phyloP scores from a whole-genome alignment of 805 yeast genomes.

The Suhomyces tanzawaensis region DNA sequence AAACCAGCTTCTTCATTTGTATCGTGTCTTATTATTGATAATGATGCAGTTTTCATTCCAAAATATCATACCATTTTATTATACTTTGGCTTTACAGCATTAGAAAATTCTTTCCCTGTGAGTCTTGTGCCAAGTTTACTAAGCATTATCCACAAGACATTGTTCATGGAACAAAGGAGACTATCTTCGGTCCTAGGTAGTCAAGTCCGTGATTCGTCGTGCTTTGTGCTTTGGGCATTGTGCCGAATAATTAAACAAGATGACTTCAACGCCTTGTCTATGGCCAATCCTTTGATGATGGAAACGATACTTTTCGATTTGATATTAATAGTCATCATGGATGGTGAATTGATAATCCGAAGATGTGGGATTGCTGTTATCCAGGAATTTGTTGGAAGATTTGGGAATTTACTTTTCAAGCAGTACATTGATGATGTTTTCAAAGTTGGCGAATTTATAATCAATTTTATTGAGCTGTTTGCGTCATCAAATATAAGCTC shows the following conservation, averaged over 20 bases:
- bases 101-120: constrained; percentile 26
- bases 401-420: constrained; percentile 44
- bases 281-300: constrained; percentile 14
- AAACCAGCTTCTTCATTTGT: constrained; percentile 4
- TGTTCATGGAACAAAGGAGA: constrained; percentile 58
- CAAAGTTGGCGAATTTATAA: constrained; percentile 33
- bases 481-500: constrained; percentile 40
- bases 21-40: constrained; percentile 14
- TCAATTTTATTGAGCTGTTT: constrained; percentile 57
- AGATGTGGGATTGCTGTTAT: constrained; percentile 84
- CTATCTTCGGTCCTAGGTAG: constrained; percentile 55
- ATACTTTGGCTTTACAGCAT: constrained; percentile 45
- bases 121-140: constrained; percentile 22
- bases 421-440: constrained; percentile 7
- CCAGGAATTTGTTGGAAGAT: constrained; percentile 83
- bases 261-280: constrained; percentile 2
- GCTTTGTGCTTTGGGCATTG: constrained; percentile 82
- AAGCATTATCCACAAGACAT: constrained; percentile 41
- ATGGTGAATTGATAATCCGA: constrained; percentile 69
- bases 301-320: constrained; percentile 33
- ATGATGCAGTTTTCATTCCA: constrained; percentile 36
- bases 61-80: constrained; percentile 59
- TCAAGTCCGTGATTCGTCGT: constrained; percentile 79
- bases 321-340: constrained; percentile 59
- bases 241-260: constrained; percentile 37